Base-by-base conservation (phyloP, 257 asterid species). In the Solanum chiquidenum region DNA sequence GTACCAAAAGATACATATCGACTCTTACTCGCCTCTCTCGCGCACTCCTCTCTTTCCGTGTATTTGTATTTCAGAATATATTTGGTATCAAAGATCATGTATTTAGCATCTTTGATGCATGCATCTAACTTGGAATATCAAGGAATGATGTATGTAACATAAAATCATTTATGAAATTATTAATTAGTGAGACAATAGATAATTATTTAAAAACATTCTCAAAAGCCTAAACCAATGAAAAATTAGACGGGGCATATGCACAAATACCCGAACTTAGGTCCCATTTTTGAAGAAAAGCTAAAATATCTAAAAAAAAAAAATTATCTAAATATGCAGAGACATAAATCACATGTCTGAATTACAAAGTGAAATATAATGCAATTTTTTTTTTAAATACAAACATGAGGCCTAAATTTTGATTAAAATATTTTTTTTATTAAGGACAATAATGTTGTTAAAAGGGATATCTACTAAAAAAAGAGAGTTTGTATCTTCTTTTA, bases 131-230 rank as follows among this genome's bases (percentile, higher is more conserved):
- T 60, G 12, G 11, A 21, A 58, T 58, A 8, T 21, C 0, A 58
- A 58, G 27, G 68, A 58, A 18, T 52, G 27, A 21, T 21, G 12
- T 58, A 21, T 58, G 0, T 21, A 58, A 58, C 68, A 20, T 58
- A 21, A 58, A 21, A 21, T 58, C 2, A 0, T 20, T 20, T 58
- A 4, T 0, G 0, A 58, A 58, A 58, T 58, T 58, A 58, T 58
- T 58, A 58, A 3, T 58, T 21, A 9, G 3, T 58, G 27, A 3
- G 27, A 58, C 66, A 58, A 58, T 21, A 58, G 1, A 0, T 20
- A 58, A 58, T 21, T 58, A 21, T 58, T 55, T 0, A 0, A 18
- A 55, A 55, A 55, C 0, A 55, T 0, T 52, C 62, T 55, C 64
- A 1, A 55, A 18, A 20, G 0, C 4, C 64, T 55, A 55, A 55